Base-by-base conservation (phyloP, 768 basidiomycete species). In the Trametes cinnabarina region DNA sequence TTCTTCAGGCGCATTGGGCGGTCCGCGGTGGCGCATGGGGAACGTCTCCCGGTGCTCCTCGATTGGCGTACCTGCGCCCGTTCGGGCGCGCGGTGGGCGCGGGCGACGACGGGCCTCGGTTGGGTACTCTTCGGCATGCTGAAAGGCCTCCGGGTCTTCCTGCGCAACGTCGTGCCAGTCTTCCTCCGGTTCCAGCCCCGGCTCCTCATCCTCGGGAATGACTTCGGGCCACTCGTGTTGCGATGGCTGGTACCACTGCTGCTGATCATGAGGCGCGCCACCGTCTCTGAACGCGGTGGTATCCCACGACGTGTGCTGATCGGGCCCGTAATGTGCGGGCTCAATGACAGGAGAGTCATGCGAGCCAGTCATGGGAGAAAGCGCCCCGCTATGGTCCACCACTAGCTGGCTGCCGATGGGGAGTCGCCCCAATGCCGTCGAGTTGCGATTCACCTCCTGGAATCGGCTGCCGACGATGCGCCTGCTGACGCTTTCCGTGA, bases 381-480 rank as follows among this genome's bases (percentile, higher is more conserved):
- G 68, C 55, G 81, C 77, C 10, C 83, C 85, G 19, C 73, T 68
- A 61, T 81, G 75, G 60, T 82, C 82, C 25, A 82, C 70, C 11
- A 77, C 73, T 32, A 88, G 75, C 46, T 78, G 82, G 61, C 79
- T 86, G 14, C 85, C 86, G 5, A 86, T 68, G 1, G 85, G 83
- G 15, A 88, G 68, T n/a, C 78, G 82, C 8, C 82, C 83, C 51
- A 82, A 80, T 9, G 79, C 74, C 12, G 73, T 70, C 7, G 85
- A 85, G 66, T 84, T 80, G 30, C 83, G 78, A 63, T 84, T 83
- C 48, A 86, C 81, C 68, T 92, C 90, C 66, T 86, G 82, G 68
- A 91, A 90, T 37, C 85, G 80, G 62, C 84, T 84, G 3, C 87
- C 87, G 46, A 85, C 76, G 40, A 86, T 73, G 3, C 86, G 82